Percentiles rank a stretch among this genome's conserved stretches.
These are phyloP conservation scores for Malbranchea zuffiana DNA, from an alignment of 2,329 filamentous ascomycete genomes.

Conservation along the genomic window DNA sequence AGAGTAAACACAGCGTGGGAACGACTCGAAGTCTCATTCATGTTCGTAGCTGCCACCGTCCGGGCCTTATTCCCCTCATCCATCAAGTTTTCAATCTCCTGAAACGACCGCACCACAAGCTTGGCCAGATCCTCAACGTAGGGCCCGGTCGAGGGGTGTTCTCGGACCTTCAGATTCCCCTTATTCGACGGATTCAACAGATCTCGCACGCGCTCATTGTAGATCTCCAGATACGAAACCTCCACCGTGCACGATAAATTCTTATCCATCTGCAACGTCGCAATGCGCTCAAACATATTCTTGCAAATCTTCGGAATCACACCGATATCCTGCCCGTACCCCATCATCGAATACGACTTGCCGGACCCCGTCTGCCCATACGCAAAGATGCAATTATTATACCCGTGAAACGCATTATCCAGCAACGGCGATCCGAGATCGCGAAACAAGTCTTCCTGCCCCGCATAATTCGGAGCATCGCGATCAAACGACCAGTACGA, in stretches of 20 bases:
- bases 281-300: constrained; percentile 90
- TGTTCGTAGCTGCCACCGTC: constrained; percentile 96
- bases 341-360: constrained; percentile 99
- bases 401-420: constrained; percentile 96
- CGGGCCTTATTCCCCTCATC: constrained; percentile 98
- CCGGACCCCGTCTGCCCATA: constrained; percentile 97
- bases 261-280: constrained; percentile 57
- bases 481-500: constrained; percentile 98
- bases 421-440: constrained; percentile 82
- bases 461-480: constrained; percentile 69
- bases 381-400: constrained; percentile 99
- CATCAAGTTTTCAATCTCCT: constrained; percentile 96
- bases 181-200: constrained; percentile 90
- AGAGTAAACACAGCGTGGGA: constrained; percentile 97
- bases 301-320: constrained; percentile 96
- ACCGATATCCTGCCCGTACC: constrained; percentile 87
- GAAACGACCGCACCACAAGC: constrained; percentile 81
- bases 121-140: constrained; percentile 98
- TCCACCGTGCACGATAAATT: constrained; percentile 83
- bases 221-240: constrained; percentile 97
- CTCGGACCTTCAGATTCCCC: constrained; percentile 90
- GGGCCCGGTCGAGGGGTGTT: constrained; percentile 92
- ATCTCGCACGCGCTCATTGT: constrained; percentile 95
- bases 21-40: constrained; percentile 98
- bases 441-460: constrained; percentile 76